A percentile compares a stretch with the other conserved stretches of the same genome.
Conservation (phyloP, 2,329 filamentous ascomycete species). For the Fonsecaea pugnacius region DNA sequence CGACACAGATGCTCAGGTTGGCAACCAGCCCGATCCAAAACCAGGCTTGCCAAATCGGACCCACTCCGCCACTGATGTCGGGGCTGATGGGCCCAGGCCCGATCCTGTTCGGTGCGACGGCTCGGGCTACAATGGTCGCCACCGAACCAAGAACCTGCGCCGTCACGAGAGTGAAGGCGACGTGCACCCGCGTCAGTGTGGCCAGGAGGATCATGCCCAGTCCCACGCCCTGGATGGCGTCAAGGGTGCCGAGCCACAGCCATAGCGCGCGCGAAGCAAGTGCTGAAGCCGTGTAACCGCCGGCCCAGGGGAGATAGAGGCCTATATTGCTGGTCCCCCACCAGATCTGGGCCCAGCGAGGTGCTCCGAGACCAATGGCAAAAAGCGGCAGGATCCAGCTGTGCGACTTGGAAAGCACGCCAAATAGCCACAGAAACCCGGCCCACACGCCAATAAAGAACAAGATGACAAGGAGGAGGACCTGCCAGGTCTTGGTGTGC, state of each 20-base stretch:
- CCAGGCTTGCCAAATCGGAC: constrained; percentile 55
- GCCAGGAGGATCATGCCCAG: constrained; percentile 71
- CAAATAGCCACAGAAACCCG: constrained; percentile 57
- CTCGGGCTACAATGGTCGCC: constrained; percentile 65
- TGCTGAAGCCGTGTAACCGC: constrained; percentile 56
- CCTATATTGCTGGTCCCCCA: constrained; percentile 67
- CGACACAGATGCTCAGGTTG: constrained; percentile 63
- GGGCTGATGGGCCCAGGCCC: constrained; percentile 68
- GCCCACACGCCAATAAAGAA: constrained; percentile 64
- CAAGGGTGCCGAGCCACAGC: constrained; percentile 70
- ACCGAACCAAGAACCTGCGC: constrained; percentile 67
- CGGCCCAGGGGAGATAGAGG: constrained; percentile 66
- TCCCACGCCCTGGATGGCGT: constrained; percentile 68
- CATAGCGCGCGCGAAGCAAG: constrained; percentile 63
- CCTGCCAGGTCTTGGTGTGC: constrained; percentile 61
- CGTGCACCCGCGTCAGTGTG: constrained; percentile 68
- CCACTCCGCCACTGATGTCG: constrained; percentile 58
- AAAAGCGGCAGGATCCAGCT: constrained; percentile 71
- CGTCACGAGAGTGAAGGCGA: constrained; percentile 63
- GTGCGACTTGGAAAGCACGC: constrained; percentile 62
- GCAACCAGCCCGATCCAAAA: constrained; percentile 66
- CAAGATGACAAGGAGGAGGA: constrained; percentile 56
- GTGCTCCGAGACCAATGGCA: constrained; percentile 68
- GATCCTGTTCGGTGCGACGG: constrained; percentile 63
- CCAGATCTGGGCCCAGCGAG: constrained; percentile 70